Base-by-base conservation (phyloP, 495 filamentous ascomycete species). In the Penicillium silybi region DNA sequence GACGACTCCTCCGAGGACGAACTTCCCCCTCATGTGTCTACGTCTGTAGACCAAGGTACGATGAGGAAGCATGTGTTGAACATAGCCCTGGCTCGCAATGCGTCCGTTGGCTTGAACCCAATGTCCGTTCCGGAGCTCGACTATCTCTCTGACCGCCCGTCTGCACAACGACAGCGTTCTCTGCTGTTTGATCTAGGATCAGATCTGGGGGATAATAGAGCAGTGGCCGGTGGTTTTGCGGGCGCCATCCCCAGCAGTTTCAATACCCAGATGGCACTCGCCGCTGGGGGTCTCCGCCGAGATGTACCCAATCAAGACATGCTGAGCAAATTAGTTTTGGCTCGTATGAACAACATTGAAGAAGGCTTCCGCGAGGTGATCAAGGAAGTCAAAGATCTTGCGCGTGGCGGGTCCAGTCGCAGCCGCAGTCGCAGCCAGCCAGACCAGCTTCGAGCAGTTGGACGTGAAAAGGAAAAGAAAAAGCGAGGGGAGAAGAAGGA, bases 271-370 rank as follows among this genome's bases (percentile, higher is more conserved):
- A 84, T 91, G 79, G 87, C 82, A 15, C 83, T 86, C 71, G 84
- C 85, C 3, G 81, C 82, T 0, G 81, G 81, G 3, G 62, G 68
- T 10, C 61, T 71, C 18, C 64, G 59, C 37, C 72, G 74, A 8
- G 65, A 64, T 7, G 68, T 67, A 25, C 61, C 65, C 1, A 62
- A 63, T 9, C 83, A 88, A 56, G 82, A 85, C 54, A 79, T 84
- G 65, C 85, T 95, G 68, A 85, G 84, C 54, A 81, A 87, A 43
- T 71, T 95, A n/a, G 86, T 96, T 67, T 73, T 96, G n/a, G 88
- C 89, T 6, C 77, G 89, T 46, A 96, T 97, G 86, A 91, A 90
- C 56, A 87, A 86, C 26, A 80, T 97, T 7, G 91, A 97, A 66
- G 89, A 92, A 65, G 79, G 79, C 11, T 87, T 97, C 62, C 80